Evolutionary conservation across 1,284 basidiomycete species (phyloP).

Genomic region (Marasmius fiardii): DNA sequence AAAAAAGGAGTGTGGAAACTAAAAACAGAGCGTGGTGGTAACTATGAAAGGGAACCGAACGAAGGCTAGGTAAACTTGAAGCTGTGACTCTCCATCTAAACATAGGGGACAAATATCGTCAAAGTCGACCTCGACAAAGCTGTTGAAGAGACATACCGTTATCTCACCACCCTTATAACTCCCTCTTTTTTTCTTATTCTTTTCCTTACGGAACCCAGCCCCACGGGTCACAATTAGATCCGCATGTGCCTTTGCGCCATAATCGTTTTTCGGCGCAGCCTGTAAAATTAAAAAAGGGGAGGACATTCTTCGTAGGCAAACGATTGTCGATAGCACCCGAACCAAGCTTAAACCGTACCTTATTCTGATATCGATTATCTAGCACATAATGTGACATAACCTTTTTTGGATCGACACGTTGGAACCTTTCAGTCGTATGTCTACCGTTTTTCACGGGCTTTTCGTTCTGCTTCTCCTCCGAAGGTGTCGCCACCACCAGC

Average conservation of each 20-base stretch:
- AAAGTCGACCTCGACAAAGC: slow-evolving; percentile 6
- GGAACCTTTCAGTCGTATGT: slow-evolving; percentile 66
- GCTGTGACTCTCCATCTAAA: slow-evolving; percentile 75
- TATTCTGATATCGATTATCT: slow-evolving; percentile 84
- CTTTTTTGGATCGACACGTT: slow-evolving; percentile 74
- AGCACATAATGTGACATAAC: slow-evolving; percentile 60
- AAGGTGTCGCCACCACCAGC: slow-evolving; percentile 9
- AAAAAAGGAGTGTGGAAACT: too few species aligned
- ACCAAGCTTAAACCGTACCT: slow-evolving; percentile 43
- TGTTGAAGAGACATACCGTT: slow-evolving; percentile 52
- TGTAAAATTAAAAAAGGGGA: slow-evolving; percentile 25
- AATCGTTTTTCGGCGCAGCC: slow-evolving; percentile 71
- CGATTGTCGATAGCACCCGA: not conserved
- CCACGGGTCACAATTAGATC: slow-evolving; percentile 94
- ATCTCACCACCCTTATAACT: slow-evolving; percentile 92
- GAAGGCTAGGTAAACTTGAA: slow-evolving; percentile 65
- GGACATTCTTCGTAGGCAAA: too few species aligned
- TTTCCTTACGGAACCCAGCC: slow-evolving; percentile 95
- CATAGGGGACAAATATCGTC: slow-evolving; percentile 13
- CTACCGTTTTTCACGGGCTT: slow-evolving; percentile 32
- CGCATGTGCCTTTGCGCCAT: slow-evolving; percentile 81
- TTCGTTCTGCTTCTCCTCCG: slow-evolving; percentile 21
- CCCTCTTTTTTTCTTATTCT: slow-evolving; percentile 99
- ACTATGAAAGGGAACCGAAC: not conserved
- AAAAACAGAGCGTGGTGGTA: too few species aligned